Evolutionary conservation across 768 basidiomycete species (phyloP), one percentile per base, ranked within the genome.

Genomic region (Amanita exitialis): DNA sequence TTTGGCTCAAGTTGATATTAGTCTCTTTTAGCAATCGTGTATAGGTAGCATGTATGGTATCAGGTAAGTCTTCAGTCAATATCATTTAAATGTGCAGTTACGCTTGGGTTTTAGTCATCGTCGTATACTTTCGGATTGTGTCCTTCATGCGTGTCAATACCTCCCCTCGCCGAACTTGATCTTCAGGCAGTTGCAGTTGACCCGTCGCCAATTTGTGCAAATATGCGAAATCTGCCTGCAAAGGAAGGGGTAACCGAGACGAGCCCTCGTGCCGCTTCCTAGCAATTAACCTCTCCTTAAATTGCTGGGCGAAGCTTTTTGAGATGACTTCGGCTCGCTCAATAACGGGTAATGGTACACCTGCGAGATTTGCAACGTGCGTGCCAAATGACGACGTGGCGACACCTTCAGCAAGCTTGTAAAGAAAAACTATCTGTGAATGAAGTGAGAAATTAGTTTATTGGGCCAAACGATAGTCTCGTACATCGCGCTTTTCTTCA

Each of bases 341-440:
- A 36, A 99, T 91, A 13, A 99, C 89, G 6, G 78, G 73, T 12
- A 75, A 62, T 1, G 93, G 92, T 0, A 98, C 91, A 4, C 95
- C 96, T 3, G 95, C 96, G 41, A 99, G 76, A 57, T 85, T 88
- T 25, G 96, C 96, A 38, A 98, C 95, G 61, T 95, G 92, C 1
- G 92, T 92, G 7, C 90, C 92, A 59, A 94, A 94, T 0, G 91
- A 92, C 15, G 86, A 89, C 30, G 82, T 78, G 0, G 91, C 90
- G n/a, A 82, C 83, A 12, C 90, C 90, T 27, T 84, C 80, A 43
- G 94, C 79, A 28, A 98, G 81, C 69, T 97, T 96, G 73, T 95
- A 98, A 16, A 97, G 73, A 73, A 97, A 98, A 16, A 92, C 78
- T 36, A 96, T 82, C 89, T 94, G 58, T 0, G 28, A 10, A 49